phyloP scores from a whole-genome alignment of 192 early-diverging fungal genomes.

The Backusella psychrophila region DNA sequence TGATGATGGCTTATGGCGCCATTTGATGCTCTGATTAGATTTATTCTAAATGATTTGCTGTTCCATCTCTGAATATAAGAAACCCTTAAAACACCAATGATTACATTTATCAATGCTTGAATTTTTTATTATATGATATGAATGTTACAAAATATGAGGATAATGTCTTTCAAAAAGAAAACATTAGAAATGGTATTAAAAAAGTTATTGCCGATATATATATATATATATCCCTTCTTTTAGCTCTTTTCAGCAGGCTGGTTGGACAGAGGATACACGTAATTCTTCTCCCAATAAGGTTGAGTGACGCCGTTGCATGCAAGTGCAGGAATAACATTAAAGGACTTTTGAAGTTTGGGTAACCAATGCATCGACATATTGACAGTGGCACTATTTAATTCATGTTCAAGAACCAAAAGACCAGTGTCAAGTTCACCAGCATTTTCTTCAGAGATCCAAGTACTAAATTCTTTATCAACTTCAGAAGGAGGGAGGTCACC shows the following conservation, averaged over 20 bases:
- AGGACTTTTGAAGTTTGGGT: slow-evolving; percentile 33
- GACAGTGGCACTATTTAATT: slow-evolving; percentile 41
- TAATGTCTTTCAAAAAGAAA: neutral
- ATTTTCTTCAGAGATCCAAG: slow-evolving; percentile 23
- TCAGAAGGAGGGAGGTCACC: slow-evolving; percentile 20
- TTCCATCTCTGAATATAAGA: neutral
- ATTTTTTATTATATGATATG: neutral
- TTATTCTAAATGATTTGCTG: neutral
- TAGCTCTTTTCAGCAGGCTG: neutral
- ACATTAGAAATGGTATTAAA: neutral
- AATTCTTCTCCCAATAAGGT: slow-evolving; percentile 39
- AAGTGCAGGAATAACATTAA: slow-evolving; percentile 33
- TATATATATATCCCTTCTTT: neutral
- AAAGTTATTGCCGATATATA: neutral
- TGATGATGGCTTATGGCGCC: neutral
- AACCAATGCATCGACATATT: slow-evolving; percentile 41
- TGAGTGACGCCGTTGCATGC: slow-evolving; percentile 34
- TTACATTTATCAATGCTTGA: neutral
- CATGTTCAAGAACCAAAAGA: slow-evolving; percentile 40
- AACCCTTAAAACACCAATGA: neutral
- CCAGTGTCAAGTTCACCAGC: slow-evolving; percentile 19
- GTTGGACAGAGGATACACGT: neutral
- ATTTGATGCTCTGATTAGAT: neutral
- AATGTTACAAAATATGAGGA: neutral
- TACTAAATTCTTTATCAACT: slow-evolving; percentile 24